A percentile compares a stretch with the other conserved stretches of the same genome.
Conservation (phyloP, 1,284 basidiomycete genomes). For the Boletellus dicymbophilus region DNA sequence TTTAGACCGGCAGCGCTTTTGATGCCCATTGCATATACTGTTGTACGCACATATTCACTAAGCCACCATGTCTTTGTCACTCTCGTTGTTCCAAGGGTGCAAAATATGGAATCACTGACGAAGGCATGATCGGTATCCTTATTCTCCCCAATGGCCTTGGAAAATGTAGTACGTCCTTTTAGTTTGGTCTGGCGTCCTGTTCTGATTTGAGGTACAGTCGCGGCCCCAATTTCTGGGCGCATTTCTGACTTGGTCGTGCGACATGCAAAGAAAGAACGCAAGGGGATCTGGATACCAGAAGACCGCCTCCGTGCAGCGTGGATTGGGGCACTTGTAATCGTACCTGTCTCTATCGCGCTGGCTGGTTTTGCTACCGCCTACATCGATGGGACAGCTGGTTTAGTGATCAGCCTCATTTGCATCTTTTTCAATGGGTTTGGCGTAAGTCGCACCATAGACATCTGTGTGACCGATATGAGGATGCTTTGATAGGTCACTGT, state of each 20-base stretch:
- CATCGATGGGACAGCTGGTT: slow-evolving; percentile 40
- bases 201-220: slow-evolving; percentile 37
- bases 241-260: slow-evolving; percentile 53
- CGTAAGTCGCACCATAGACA: slow-evolving; percentile 30
- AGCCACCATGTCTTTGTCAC: neutral
- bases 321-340: slow-evolving; percentile 45
- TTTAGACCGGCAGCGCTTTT: slow-evolving; percentile 35
- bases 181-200: neutral
- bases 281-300: slow-evolving; percentile 55
- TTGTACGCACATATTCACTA: slow-evolving; percentile 26
- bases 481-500: slow-evolving; percentile 39
- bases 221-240: slow-evolving; percentile 52
- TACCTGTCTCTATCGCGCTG: slow-evolving; percentile 32
- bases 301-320: slow-evolving; percentile 56
- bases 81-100: slow-evolving; percentile 40
- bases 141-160: slow-evolving; percentile 64
- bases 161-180: slow-evolving; percentile 48
- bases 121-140: slow-evolving; percentile 58
- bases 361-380: slow-evolving; percentile 30
- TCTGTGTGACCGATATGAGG: neutral
- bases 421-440: slow-evolving; percentile 53
- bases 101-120: slow-evolving; percentile 59
- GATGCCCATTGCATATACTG: slow-evolving; percentile 33
- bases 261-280: slow-evolving; percentile 47
- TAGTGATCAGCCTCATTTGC: slow-evolving; percentile 42